Conservation (phyloP, 768 basidiomycete species). For the Symmetrospora coprosmae region DNA sequence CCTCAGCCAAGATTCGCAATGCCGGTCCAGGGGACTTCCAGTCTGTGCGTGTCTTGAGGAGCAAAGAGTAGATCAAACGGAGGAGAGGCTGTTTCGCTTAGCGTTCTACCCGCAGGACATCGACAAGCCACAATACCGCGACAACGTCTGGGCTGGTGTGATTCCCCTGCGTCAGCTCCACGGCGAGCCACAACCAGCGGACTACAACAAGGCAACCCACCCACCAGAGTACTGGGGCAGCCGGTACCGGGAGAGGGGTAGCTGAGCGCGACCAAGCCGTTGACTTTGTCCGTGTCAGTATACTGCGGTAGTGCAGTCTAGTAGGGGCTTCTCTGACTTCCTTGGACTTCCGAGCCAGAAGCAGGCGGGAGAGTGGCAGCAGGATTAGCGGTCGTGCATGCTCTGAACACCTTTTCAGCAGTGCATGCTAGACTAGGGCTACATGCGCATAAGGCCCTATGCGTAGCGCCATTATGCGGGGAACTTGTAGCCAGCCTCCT, state of each 20-base stretch:
- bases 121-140: neutral
- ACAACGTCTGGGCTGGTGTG: neutral
- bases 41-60: neutral
- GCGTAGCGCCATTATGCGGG: neutral
- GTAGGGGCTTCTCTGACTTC: too few relatives aligned
- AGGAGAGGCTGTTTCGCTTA: neutral
- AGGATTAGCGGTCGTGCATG: neutral
- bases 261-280: neutral
- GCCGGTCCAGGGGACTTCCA: constrained; percentile 5
- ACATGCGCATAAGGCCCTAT: too few relatives aligned
- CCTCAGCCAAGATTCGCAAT: neutral
- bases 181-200: neutral
- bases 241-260: neutral
- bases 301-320: too few relatives aligned
- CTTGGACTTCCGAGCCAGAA: too few relatives aligned
- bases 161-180: neutral
- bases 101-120: neutral
- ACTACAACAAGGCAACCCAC: neutral
- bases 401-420: too few relatives aligned
- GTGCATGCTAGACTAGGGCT: too few relatives aligned
- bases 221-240: constrained; percentile 4
- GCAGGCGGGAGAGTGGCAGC: too few relatives aligned
- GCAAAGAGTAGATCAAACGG: neutral
- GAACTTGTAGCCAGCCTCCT: constrained; percentile 25
- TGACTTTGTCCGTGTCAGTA: too few relatives aligned